Percentiles rank a stretch among this genome's conserved stretches.
These are phyloP conservation scores for Ophiostoma perfectum DNA, from an alignment of 2,329 filamentous ascomycete species.

Conservation along the genomic window DNA sequence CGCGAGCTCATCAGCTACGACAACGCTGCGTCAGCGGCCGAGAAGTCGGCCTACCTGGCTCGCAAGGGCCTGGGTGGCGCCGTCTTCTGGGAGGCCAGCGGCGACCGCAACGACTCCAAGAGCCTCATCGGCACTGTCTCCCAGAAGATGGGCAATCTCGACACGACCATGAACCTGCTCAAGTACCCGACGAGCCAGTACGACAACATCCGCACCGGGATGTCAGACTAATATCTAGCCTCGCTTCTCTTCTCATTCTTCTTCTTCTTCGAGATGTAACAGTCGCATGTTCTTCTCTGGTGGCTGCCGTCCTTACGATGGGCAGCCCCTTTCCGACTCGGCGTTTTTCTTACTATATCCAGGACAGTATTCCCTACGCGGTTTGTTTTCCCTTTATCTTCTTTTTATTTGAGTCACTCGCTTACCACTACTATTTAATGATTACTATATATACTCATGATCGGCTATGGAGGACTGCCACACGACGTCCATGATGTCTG, in stretches of 20 bases:
- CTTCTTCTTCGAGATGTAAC: no score
- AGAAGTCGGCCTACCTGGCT: slow-evolving; percentile 63
- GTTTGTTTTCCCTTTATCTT: neutral
- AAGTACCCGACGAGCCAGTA: slow-evolving; percentile 53
- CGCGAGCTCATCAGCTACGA: slow-evolving; percentile 68
- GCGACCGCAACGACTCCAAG: slow-evolving; percentile 51
- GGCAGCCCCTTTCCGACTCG: neutral
- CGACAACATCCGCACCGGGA: slow-evolving; percentile 44
- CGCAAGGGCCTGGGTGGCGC: slow-evolving; percentile 60
- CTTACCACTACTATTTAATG: slow-evolving; percentile 1
- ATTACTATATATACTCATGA: neutral
- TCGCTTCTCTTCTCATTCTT: neutral
- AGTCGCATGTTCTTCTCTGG: neutral
- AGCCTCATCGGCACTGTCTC: slow-evolving; percentile 57
- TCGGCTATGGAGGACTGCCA: neutral
- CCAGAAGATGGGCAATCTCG: slow-evolving; percentile 46
- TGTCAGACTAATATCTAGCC: neutral
- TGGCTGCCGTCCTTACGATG: neutral
- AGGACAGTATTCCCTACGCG: neutral
- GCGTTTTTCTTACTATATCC: neutral
- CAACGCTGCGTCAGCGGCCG: slow-evolving; percentile 52
- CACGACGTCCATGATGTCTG: no score
- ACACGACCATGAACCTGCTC: slow-evolving; percentile 48
- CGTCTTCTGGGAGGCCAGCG: slow-evolving; percentile 83
- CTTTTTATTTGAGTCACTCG: neutral